Evolutionary conservation across 78 protist genomes (phyloP).

Genomic region (Paratrimastix pyriformis): DNA sequence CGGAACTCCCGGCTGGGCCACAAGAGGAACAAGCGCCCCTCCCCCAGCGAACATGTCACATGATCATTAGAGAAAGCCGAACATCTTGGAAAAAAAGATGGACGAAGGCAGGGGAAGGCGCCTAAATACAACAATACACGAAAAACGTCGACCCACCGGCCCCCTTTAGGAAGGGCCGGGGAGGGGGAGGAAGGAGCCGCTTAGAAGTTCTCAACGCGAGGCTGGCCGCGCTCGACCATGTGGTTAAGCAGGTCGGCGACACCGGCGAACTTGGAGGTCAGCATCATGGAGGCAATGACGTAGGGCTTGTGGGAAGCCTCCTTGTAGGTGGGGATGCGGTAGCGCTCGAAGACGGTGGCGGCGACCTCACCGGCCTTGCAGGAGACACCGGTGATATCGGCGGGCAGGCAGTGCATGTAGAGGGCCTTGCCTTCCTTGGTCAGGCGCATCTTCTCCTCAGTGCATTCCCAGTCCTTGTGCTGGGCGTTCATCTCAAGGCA

Average conservation of each 20-base stretch:
- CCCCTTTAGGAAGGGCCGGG: too few species aligned
- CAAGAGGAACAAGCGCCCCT: too few species aligned
- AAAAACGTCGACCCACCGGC: too few species aligned
- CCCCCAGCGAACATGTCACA: too few species aligned
- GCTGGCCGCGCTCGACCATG: conserved; percentile 3
- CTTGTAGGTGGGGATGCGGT: conserved; percentile 33
- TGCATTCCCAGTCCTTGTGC: conserved; percentile 27
- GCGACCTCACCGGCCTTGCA: conserved; percentile 38
- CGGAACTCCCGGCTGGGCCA: too few species aligned
- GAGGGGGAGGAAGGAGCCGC: too few species aligned
- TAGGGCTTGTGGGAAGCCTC: conserved; percentile 41
- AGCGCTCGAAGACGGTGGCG: conserved; percentile 24
- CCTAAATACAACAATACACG: too few species aligned
- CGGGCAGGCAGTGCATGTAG: conserved; percentile 47
- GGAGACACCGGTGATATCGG: conserved; percentile 23
- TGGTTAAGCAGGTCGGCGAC: not conserved
- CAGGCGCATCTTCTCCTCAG: conserved; percentile 25
- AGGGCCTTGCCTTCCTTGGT: conserved; percentile 25
- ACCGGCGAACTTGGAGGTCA: not conserved
- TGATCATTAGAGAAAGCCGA: too few species aligned
- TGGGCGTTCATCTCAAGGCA: conserved; percentile 17
- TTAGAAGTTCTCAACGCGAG: not conserved
- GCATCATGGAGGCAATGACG: conserved; percentile 20
- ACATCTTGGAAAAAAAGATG: too few species aligned
- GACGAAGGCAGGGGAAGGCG: too few species aligned